phyloP scores from a whole-genome alignment of 805 yeast genomes.

The Candida parachauliodes region DNA sequence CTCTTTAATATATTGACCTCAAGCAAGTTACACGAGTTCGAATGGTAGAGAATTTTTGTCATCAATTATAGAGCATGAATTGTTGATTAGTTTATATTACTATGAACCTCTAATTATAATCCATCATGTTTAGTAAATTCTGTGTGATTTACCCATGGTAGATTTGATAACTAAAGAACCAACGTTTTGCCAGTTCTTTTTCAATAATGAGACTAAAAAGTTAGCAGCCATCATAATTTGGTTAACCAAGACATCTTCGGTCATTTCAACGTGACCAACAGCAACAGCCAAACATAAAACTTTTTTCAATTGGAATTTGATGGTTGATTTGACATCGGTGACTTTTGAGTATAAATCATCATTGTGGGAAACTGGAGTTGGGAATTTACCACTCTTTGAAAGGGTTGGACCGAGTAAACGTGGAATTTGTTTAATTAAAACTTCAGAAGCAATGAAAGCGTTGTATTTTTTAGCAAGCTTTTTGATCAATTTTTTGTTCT shows the following conservation, averaged over 20 bases:
- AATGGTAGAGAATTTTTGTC: no score
- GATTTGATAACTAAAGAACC: slow-evolving; percentile 99
- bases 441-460: slow-evolving; percentile 99
- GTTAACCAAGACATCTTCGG: slow-evolving; percentile 91
- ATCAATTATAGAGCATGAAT: no score
- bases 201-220: slow-evolving; percentile 98
- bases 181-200: slow-evolving; percentile 99
- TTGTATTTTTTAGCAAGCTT: slow-evolving; percentile 99
- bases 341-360: slow-evolving; percentile 97
- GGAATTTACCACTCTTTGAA: slow-evolving; percentile 99
- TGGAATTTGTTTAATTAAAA: slow-evolving; percentile 99
- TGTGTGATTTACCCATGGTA: slow-evolving; percentile 99
- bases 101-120: no score
- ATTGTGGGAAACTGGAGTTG: slow-evolving; percentile 99
- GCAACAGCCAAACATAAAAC: slow-evolving; percentile 99
- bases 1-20: no score
- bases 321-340: slow-evolving; percentile 96
- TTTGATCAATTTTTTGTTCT: slow-evolving; percentile 99
- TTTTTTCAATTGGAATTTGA: slow-evolving; percentile 99
- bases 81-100: no score
- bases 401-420: slow-evolving; percentile 99
- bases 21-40: no score
- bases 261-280: slow-evolving; percentile 99
- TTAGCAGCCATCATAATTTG: slow-evolving; percentile 98
- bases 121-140: slow-evolving; percentile 78